Percentiles rank a stretch among this genome's conserved stretches.
These are phyloP conservation scores for Margaritispora aquatica DNA, from an alignment of 495 filamentous ascomycete genomes.

Conservation along the genomic window DNA sequence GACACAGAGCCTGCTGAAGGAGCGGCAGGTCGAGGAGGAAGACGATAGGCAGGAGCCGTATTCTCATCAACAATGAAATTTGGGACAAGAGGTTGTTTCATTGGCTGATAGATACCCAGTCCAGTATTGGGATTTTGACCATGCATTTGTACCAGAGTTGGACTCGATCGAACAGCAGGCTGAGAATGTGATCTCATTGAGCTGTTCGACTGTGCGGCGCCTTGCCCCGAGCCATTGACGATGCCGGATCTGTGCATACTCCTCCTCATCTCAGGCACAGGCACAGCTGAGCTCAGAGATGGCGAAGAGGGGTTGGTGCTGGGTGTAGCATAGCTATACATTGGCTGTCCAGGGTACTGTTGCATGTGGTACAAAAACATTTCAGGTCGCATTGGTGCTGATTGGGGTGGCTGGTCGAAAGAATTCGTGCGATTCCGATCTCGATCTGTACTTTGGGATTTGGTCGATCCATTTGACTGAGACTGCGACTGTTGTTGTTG, in stretches of 20 bases:
- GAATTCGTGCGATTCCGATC: constrained; percentile 49
- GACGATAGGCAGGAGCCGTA: constrained; percentile 26
- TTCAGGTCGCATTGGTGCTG: constrained; percentile 44
- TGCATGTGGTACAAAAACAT: constrained; percentile 36
- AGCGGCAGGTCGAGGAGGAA: neutral
- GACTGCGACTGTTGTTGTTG: constrained; percentile 26
- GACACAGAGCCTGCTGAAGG: constrained; percentile 17
- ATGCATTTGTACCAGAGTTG: constrained; percentile 16
- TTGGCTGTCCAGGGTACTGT: constrained; percentile 8
- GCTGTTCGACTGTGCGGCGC: constrained; percentile 30
- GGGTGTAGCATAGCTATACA: constrained; percentile 21
- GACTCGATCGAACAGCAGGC: constrained; percentile 41
- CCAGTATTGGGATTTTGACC: constrained; percentile 24
- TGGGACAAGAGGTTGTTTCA: constrained; percentile 35
- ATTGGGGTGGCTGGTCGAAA: constrained; percentile 39
- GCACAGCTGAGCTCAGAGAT: constrained; percentile 28
- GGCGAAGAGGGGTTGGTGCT: constrained; percentile 43
- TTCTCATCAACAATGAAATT: constrained; percentile 44
- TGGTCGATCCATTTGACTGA: constrained; percentile 25
- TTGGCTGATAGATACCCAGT: constrained; percentile 24
- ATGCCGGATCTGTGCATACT: constrained; percentile 41
- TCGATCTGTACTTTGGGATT: constrained; percentile 32
- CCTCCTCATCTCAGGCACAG: constrained; percentile 38
- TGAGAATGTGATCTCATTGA: constrained; percentile 51
- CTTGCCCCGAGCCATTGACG: constrained; percentile 32